Evolutionary conservation across 2,329 filamentous ascomycete species (phyloP).

Genomic region (Aspergillus sp.): DNA sequence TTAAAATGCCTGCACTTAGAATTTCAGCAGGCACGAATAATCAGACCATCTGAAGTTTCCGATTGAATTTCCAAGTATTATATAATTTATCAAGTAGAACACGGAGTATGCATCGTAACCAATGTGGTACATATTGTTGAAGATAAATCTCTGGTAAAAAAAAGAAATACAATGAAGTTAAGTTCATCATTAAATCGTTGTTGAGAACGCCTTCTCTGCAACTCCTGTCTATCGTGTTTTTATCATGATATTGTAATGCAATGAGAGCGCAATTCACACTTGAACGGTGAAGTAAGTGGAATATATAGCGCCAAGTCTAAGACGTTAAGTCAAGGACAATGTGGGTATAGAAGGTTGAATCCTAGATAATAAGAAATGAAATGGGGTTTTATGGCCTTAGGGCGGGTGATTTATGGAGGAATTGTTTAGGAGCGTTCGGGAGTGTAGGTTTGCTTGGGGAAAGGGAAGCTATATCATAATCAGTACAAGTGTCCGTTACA

Average conservation of each 20-base stretch:
- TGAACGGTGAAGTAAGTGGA: conserved; percentile 1
- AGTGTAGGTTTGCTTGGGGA: conserved; percentile 75
- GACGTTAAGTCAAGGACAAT: conserved; percentile 28
- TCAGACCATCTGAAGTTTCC: not conserved
- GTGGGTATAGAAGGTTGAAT: conserved; percentile 46
- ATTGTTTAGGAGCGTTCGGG: conserved; percentile 33
- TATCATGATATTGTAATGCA: conserved; percentile 6
- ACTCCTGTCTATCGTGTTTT: conserved; percentile 18
- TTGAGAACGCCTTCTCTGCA: conserved; percentile 34
- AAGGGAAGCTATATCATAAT: conserved; percentile 63
- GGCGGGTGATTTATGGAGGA: not conserved
- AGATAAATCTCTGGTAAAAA: conserved; percentile 2
- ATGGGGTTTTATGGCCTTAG: conserved; percentile 12
- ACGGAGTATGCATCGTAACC: not conserved
- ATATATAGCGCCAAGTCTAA: conserved; percentile 23
- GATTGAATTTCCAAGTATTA: not conserved
- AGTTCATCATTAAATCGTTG: conserved; percentile 31
- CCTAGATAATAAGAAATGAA: conserved; percentile 30
- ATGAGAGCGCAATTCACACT: conserved; percentile 9
- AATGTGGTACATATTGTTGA: conserved; percentile 6
- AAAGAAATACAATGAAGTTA: conserved; percentile 13
- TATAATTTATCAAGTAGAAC: not conserved
- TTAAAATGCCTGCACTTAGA: not conserved
- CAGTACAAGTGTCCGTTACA: not conserved
- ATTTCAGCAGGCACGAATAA: not conserved